Evolutionary conservation across 2,329 filamentous ascomycete genomes (phyloP).

Genomic region (Rhinocladiella similis): DNA sequence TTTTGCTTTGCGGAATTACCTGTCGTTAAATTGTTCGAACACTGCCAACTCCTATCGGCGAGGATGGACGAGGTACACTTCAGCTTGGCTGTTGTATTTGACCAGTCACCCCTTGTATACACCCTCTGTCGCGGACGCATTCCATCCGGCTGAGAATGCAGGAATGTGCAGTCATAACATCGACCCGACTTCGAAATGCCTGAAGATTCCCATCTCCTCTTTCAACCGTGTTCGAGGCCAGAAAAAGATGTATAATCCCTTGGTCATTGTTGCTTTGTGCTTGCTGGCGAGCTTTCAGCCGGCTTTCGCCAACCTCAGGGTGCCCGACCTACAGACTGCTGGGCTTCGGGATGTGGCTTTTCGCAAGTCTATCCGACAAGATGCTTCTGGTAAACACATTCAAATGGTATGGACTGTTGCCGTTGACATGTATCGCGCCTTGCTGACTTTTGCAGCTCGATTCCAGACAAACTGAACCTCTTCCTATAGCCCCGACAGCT

Average conservation of each 20-base stretch:
- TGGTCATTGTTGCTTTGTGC: neutral
- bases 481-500: slow-evolving; percentile 14
- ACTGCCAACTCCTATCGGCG: neutral
- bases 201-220: neutral
- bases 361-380: slow-evolving; percentile 1
- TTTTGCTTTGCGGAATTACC: too few species aligned
- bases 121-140: slow-evolving; percentile 8
- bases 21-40: neutral
- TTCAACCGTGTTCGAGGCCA: neutral
- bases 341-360: slow-evolving; percentile 1
- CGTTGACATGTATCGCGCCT: neutral
- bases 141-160: slow-evolving; percentile 18
- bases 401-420: neutral
- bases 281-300: neutral
- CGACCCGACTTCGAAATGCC: neutral
- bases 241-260: slow-evolving; percentile 5
- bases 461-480: slow-evolving; percentile 2
- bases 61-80: neutral
- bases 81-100: neutral
- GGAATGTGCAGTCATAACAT: slow-evolving; percentile 19
- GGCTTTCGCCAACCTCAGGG: neutral
- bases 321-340: neutral
- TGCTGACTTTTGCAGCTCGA: slow-evolving; percentile 1
- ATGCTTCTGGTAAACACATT: neutral
- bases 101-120: neutral